These are phyloP conservation scores for Coemansia aciculifera DNA, from an alignment of 192 early-diverging fungal species.

Conservation along the genomic window DNA sequence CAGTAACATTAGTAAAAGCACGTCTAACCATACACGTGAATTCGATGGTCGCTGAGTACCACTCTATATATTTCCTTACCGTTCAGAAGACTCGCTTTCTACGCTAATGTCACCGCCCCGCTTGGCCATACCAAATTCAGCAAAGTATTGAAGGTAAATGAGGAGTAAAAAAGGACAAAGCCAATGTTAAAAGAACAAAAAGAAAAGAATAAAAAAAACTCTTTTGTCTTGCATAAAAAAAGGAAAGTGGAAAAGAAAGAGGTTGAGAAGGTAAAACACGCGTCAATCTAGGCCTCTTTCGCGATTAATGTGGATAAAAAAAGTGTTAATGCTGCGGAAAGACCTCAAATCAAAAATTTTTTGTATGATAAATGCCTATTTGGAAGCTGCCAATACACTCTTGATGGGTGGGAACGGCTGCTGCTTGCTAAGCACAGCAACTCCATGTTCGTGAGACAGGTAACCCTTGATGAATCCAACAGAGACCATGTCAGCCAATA, in stretches of 20 bases:
- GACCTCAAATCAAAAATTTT: background rate
- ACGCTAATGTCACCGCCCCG: constrained; percentile 28
- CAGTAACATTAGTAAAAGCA: background rate
- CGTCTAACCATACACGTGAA: background rate
- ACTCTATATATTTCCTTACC: constrained; percentile 13
- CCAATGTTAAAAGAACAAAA: background rate
- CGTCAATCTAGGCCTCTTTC: background rate
- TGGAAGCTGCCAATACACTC: background rate
- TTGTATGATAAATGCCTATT: background rate
- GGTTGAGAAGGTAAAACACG: background rate
- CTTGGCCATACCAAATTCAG: constrained; percentile 27
- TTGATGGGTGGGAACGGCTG: constrained; percentile 72
- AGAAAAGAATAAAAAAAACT: background rate
- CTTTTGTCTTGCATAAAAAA: background rate
- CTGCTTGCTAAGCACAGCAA: constrained; percentile 72
- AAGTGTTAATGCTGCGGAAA: constrained; percentile 2
- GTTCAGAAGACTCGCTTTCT: constrained; percentile 41
- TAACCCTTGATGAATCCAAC: constrained; percentile 87
- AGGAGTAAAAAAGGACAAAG: background rate
- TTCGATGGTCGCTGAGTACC: background rate
- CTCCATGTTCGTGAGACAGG: constrained; percentile 74
- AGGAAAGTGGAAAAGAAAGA: background rate
- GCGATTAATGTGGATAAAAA: background rate
- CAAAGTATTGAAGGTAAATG: background rate
- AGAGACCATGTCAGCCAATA: constrained; percentile 87